Base-by-base conservation (phyloP, 495 filamentous ascomycete genomes). In the Neurospora sp. region DNA sequence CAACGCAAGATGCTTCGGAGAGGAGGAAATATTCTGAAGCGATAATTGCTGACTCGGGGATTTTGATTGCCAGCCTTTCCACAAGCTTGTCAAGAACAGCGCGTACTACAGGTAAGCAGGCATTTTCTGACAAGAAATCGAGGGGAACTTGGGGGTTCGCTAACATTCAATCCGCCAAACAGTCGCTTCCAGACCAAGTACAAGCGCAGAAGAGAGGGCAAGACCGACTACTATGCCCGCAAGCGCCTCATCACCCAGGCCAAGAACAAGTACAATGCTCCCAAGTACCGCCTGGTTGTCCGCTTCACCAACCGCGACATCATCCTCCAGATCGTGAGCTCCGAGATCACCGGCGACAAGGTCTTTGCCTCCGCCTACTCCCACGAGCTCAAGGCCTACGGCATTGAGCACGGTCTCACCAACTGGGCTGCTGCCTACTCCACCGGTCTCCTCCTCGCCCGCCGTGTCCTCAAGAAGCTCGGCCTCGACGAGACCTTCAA, bases 291-390 rank as follows among this genome's bases (percentile, higher is more conserved):
- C 82, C 92, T 99, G 81, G 96, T 99, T 73, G 95, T 99, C 82
- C 95, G 96, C 84, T 99, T 99, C 93, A 98, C 96, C 90, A 98
- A 98, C 90, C 92, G 93, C 82, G 96, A 99, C 87, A 96, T 99
- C 88, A 90, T 99, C 87, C 90, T 89, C 84, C 96, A 99, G 87
- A 96, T 99, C 85, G 88, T 98, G 84, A 92, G 89, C 83, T 96
- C 96, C 68, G 96, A 99, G 88, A 92, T 99, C 87, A 89, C 87
- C 79, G 96, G 96, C 78, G 96, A 99, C 90, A 98, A 98, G 89
- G 90, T 99, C 82, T 91, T 98, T 84, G 83, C 84, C 83, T 83
- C 92, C 69, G 96, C 96, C 82, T 99, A 99, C 91, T 88, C 92
- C 76, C 96, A 99, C 89, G 96, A 99, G 87, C 93, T 99, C 77